Evolutionary conservation across 2,329 filamentous ascomycete genomes (phyloP).

Genomic region (Sphaerulina musiva): DNA sequence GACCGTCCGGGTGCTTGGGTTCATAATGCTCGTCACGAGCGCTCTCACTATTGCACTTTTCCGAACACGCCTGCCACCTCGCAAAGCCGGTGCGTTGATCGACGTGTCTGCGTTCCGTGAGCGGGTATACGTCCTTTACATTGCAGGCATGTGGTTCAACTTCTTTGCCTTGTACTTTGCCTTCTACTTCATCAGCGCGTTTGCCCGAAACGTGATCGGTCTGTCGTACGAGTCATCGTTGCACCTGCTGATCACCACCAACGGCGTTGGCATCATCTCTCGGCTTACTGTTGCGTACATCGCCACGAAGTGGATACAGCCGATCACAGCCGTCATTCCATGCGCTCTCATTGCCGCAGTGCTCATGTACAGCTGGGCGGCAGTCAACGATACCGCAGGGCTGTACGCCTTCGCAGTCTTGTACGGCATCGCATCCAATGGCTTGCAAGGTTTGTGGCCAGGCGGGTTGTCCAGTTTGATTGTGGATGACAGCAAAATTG

Average conservation of each 20-base stretch:
- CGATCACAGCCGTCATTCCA: neutral
- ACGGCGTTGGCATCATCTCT: conserved; percentile 49
- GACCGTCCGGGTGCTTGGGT: conserved; percentile 55
- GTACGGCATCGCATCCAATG: neutral
- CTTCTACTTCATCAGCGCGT: conserved; percentile 41
- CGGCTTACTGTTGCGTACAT: conserved; percentile 48
- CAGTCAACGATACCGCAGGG: neutral
- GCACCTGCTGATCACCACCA: conserved; percentile 43
- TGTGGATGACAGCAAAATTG: neutral
- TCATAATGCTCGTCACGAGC: conserved; percentile 48
- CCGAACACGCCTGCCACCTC: conserved; percentile 38
- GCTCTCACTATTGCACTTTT: conserved; percentile 33
- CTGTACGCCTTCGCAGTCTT: neutral
- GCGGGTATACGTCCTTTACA: conserved; percentile 34
- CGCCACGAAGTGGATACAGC: conserved; percentile 34
- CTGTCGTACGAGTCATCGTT: conserved; percentile 31
- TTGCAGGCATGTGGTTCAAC: conserved; percentile 26
- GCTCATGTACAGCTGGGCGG: neutral
- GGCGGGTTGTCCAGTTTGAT: neutral
- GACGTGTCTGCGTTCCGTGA: conserved; percentile 39
- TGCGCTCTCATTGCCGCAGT: neutral
- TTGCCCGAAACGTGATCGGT: conserved; percentile 16
- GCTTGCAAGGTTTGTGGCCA: neutral
- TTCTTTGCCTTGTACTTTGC: conserved; percentile 36
- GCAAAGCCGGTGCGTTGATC: conserved; percentile 37